Conservation (phyloP, 768 basidiomycete species). For the Termitomyces sp. region DNA sequence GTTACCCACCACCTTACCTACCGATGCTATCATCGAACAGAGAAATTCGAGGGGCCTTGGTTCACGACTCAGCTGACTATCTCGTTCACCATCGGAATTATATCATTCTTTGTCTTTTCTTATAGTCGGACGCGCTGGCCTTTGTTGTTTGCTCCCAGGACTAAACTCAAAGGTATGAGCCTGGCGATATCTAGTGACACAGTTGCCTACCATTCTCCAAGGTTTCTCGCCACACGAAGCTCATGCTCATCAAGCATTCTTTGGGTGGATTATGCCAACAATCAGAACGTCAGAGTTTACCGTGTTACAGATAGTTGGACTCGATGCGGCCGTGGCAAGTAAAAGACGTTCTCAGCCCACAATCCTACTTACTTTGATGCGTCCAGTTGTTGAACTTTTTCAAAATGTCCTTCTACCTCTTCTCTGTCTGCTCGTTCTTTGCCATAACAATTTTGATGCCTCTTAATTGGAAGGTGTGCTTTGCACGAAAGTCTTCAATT, state of each 20-base stretch:
- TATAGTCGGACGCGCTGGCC: constrained; percentile 87
- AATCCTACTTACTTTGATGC: not conserved
- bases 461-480: constrained; percentile 81
- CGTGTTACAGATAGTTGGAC: constrained; percentile 90
- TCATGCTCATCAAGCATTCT: constrained; percentile 80
- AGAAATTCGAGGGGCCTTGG: constrained; percentile 91
- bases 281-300: constrained; percentile 87
- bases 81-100: constrained; percentile 69
- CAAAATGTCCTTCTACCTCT: constrained; percentile 92
- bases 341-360: not conserved
- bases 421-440: constrained; percentile 79
- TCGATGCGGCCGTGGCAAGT: constrained; percentile 93
- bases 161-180: constrained; percentile 79
- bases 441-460: constrained; percentile 89
- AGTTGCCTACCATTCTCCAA: constrained; percentile 21
- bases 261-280: constrained; percentile 96
- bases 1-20: not conserved
- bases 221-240: constrained; percentile 94
- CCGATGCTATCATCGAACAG: constrained; percentile 28
- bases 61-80: constrained; percentile 86
- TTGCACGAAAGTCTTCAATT: not conserved
- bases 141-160: constrained; percentile 85
- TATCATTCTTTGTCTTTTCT: constrained; percentile 84
- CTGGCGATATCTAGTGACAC: constrained; percentile 3
- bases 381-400: constrained; percentile 86